phyloP scores from a whole-genome alignment of 176 grass and related monocot species.

The Bothriochloa decipiens region DNA sequence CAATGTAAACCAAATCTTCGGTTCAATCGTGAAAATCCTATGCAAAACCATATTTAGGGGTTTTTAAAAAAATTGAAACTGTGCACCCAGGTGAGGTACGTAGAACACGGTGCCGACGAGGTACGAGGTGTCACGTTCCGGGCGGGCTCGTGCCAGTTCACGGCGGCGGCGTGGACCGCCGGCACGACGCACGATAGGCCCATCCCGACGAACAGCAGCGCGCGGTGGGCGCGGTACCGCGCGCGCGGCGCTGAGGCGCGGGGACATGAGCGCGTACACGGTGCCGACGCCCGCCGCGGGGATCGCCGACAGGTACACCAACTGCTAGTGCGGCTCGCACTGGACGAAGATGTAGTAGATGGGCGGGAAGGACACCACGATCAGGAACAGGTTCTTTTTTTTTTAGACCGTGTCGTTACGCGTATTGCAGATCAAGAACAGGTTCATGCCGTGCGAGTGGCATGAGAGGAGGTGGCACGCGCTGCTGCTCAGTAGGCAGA shows the following conservation, averaged over 20 bases:
- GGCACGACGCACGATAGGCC: slow-evolving; percentile 81
- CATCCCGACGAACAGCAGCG: slow-evolving; percentile 85
- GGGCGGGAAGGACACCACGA: slow-evolving; percentile 87
- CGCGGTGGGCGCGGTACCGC: slow-evolving; percentile 69
- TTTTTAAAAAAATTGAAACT: too few relatives aligned
- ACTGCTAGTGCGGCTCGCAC: slow-evolving; percentile 73
- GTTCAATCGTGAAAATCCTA: too few relatives aligned
- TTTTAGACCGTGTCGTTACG: slow-evolving; percentile 82
- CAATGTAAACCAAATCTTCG: too few relatives aligned
- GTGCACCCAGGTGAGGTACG: slow-evolving; percentile 64
- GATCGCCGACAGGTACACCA: slow-evolving; percentile 76
- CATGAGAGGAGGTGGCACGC: slow-evolving; percentile 89
- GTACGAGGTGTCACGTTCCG: slow-evolving; percentile 76
- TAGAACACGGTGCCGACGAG: slow-evolving; percentile 71
- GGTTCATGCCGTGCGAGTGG: slow-evolving; percentile 79
- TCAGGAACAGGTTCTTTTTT: too few relatives aligned
- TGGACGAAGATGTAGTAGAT: slow-evolving; percentile 99
- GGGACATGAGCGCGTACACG: slow-evolving; percentile 76
- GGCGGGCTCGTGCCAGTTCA: slow-evolving; percentile 77
- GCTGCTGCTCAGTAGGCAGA: slow-evolving; percentile 88
- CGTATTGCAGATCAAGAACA: slow-evolving; percentile 82
- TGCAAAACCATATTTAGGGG: too few relatives aligned
- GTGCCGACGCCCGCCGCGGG: slow-evolving; percentile 60
- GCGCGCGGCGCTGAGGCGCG: slow-evolving; percentile 48
- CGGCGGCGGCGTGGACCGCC: slow-evolving; percentile 65